A percentile compares a stretch with the other conserved stretches of the same genome.
Conservation (phyloP, 164 flowering plant genomes). For the Annona cherimola region DNA sequence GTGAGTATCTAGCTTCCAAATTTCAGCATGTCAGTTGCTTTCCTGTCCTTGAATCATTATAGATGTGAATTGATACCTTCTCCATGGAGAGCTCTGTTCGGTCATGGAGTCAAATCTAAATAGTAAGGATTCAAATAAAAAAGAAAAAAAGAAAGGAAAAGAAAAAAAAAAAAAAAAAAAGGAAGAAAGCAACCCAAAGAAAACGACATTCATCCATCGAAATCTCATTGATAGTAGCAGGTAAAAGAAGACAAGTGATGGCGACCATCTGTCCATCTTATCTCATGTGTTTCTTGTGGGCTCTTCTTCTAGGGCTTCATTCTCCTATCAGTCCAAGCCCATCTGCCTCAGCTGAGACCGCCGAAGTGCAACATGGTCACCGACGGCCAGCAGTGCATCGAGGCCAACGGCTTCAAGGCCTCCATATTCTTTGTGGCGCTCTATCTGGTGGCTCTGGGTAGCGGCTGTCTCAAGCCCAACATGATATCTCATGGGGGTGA, state of each 20-base stretch:
- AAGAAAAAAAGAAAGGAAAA: neutral
- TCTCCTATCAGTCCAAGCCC: conserved; percentile 87
- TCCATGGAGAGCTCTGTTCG: neutral
- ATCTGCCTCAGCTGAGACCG: conserved; percentile 80
- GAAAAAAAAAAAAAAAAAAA: no score
- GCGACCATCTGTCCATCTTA: neutral
- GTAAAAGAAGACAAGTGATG: neutral
- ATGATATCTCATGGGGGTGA: conserved; percentile 95
- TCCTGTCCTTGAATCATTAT: neutral
- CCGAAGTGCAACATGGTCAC: conserved; percentile 57
- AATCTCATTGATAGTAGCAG: neutral
- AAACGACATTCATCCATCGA: neutral
- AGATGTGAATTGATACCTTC: neutral
- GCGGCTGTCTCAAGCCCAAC: conserved; percentile 96
- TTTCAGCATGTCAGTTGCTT: neutral
- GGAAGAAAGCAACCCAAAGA: neutral
- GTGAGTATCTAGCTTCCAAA: conserved; percentile 31
- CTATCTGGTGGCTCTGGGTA: conserved; percentile 77
- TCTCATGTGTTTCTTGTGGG: neutral
- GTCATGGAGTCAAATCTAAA: neutral
- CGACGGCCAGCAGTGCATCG: conserved; percentile 24
- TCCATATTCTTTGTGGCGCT: conserved; percentile 54
- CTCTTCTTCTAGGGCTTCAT: conserved; percentile 29
- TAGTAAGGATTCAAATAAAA: neutral
- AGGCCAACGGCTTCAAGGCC: conserved; percentile 51